Evolutionary conservation across 805 yeast genomes (phyloP), one percentile per base, ranked within the genome.

Genomic region (Kluyveromyces wickerhamii): DNA sequence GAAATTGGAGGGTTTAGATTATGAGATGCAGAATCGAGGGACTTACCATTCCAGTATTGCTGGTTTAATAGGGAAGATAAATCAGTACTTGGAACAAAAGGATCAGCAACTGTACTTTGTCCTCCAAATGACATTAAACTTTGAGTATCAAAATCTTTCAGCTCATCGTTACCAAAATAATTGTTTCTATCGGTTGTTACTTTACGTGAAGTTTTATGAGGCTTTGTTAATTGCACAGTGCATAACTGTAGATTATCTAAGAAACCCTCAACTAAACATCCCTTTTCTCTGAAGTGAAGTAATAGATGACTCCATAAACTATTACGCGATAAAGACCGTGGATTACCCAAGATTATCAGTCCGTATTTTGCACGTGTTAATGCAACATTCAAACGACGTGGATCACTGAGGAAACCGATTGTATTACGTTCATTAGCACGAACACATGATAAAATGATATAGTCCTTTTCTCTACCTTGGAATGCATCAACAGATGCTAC

Each of bases 401-500:
- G 84, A 49, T 86, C 95, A 43, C 77, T 72, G 54, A 86, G 67
- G 59, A 87, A 86, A 5, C 96, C 96, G 47, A 87, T 81, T 8
- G 73, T 71, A 41, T 77, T 79, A 35, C 67, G 68, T 18, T 74
- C 78, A 52, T 86, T 86, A 17, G 94, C 81, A 52, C 98, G 74
- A 6, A 92, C 99, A 73, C 97, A 89, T 0, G 97, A 87, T 68
- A 92, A 74, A 37, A 92, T 76, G 42, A 92, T 85, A 34, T 94
- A 76, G 45, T 92, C 96, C 57, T 89, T 92, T 54, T 92, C 99
- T 59, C 92, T 96, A 46, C 95, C 96, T 63, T 87, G 99, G 58
- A 88, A 92, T 0, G 97, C 98, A 69, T 92, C 99, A 37, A 92
- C 89, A n/a, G 94, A 82, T 5, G 92, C 86, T 19, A 88, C 87